Evolutionary conservation across 164 flowering plant genomes (phyloP).

Genomic region (Chloranthus sessilifolius): DNA sequence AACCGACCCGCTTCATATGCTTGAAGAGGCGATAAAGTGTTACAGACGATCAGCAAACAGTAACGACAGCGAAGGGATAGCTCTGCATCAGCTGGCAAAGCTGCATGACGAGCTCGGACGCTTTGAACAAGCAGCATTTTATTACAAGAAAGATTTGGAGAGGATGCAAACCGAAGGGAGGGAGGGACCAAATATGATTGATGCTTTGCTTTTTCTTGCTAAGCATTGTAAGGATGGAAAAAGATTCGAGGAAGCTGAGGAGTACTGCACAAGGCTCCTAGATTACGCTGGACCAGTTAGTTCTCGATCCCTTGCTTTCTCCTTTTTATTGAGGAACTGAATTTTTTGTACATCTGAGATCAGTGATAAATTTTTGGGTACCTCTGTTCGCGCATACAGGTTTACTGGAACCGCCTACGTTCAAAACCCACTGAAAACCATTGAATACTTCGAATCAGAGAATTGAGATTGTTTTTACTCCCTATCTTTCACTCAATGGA

Average conservation of each 20-base stretch:
- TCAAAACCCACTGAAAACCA: too few species aligned
- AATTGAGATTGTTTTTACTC: too few species aligned
- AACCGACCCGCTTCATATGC: constrained; percentile 81
- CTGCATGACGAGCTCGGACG: constrained; percentile 68
- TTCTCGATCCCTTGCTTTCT: constrained; percentile 10
- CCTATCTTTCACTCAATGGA: too few species aligned
- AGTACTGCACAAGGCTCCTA: constrained; percentile 82
- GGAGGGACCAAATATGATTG: constrained; percentile 90
- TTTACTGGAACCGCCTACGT: too few species aligned
- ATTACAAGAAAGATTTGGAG: constrained; percentile 86
- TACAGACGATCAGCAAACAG: constrained; percentile 74
- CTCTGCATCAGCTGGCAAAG: constrained; percentile 81
- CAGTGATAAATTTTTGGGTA: too few species aligned
- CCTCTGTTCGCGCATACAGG: too few species aligned
- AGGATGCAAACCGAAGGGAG: constrained; percentile 93
- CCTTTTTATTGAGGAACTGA: too few species aligned
- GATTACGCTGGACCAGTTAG: constrained; percentile 94
- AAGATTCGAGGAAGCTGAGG: constrained; percentile 80
- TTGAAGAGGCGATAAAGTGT: constrained; percentile 94
- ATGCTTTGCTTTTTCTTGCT: constrained; percentile 82
- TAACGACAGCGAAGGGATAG: constrained; percentile 91
- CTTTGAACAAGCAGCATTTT: constrained; percentile 84
- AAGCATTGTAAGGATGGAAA: constrained; percentile 50
- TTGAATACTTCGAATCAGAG: too few species aligned
- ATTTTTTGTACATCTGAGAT: too few species aligned